Percentiles rank a stretch among this genome's conserved stretches.
phyloP scores from a whole-genome alignment of 345 rosid species.

The Excoecaria cochinchinensis region DNA sequence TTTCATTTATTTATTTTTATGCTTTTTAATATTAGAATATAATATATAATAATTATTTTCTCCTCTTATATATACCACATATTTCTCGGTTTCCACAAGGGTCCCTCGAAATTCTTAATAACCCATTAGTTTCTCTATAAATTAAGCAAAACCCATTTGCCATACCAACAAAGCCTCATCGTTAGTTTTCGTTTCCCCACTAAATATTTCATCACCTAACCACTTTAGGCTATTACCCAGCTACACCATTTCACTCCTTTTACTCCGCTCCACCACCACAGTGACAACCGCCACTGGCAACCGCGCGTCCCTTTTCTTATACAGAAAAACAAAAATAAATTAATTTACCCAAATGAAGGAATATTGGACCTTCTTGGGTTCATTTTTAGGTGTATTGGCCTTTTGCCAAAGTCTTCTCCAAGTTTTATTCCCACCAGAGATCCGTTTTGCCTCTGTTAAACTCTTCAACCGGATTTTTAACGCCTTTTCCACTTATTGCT shows the following conservation, averaged over 20 bases:
- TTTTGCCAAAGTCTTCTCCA: conserved; percentile 75
- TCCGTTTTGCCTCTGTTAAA: conserved; percentile 67
- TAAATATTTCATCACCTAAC: background rate
- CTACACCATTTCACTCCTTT: background rate
- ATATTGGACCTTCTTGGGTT: conserved; percentile 77
- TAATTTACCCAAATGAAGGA: conserved; percentile 50
- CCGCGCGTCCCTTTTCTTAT: background rate
- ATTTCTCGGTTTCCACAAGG: conserved; percentile 7
- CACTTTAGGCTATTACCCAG: background rate
- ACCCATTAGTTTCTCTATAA: conserved; percentile 21
- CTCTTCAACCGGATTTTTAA: conserved; percentile 50
- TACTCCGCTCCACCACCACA: background rate
- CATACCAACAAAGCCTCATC: background rate
- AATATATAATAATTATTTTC: background rate
- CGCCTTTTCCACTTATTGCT: conserved; percentile 63
- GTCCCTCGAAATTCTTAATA: background rate
- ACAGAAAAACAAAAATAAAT: no score
- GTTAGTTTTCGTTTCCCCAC: conserved; percentile 1
- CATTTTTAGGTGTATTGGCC: conserved; percentile 81
- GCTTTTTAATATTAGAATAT: no score
- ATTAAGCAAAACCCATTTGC: conserved; percentile 11
- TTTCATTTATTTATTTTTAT: conserved; percentile 11
- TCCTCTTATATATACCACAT: background rate
- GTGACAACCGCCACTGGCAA: background rate
- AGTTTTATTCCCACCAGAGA: conserved; percentile 76